Base-by-base conservation (phyloP, 2,329 filamentous ascomycete species). In the Alternaria sp. region DNA sequence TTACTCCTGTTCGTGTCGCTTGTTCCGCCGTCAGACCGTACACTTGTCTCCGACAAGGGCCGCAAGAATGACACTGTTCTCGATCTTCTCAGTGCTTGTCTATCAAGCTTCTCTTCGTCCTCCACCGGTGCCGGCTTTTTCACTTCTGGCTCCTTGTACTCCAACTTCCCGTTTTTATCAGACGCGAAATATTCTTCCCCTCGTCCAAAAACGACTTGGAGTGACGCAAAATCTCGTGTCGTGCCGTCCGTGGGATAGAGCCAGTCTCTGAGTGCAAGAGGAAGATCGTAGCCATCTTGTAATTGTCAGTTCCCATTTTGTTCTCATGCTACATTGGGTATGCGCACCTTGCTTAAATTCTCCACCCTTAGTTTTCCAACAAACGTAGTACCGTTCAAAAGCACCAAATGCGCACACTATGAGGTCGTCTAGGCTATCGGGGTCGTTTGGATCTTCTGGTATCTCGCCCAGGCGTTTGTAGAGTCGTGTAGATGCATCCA, bases 161-260 rank as follows among this genome's bases (percentile, higher is more conserved):
- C 77, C 3, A 80, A 61, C 34, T 79, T 79, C 11, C 75, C 76
- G 22, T 77, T 63, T 52, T 74, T 73, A 58, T 80, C 78, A 5
- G 77, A 79, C 2, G 78, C 78, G 52, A 80, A 80, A 58, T 77
- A 80, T 52, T 79, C 78, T 36, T 79, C 73, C 8, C 76, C 76
- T 11, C 77, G 75, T 1, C 78, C 78, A 30, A 79, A 78, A 10
- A 79, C 77, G 0, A 80, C 77, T 46, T 80, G 78, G 1, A 80
- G 71, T 2, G 74, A 74, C 2, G 68, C 63, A 41, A 76, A 74
- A 46, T 79, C 76, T 51, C 76, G 72, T 3, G 57, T 73, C 1
- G 69, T 59, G 16, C 72, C 74, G 36, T 75, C 69, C 1, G 44
- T 34, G 8, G 76, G 74, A 41, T 77, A 80, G 1, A 80, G 68